Base-by-base conservation (phyloP, 208 protist genomes). In the Trypanosomatidae sp. region DNA sequence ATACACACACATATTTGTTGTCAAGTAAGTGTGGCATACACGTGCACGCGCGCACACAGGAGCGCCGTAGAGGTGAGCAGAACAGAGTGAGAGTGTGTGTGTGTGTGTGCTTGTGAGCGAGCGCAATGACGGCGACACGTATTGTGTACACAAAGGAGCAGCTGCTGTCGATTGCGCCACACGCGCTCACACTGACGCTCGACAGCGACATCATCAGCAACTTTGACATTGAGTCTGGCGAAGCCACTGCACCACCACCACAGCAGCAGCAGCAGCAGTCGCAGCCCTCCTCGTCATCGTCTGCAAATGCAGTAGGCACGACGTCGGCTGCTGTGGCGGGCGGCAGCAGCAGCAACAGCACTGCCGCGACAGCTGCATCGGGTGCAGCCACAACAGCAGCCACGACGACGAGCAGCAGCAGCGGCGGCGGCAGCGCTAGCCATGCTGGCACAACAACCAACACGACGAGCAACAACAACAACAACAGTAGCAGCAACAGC, bases 201-300 rank as follows among this genome's bases (percentile, higher is more conserved):
- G 56, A 59, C 11, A 43, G 38, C 4, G 75, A 56, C 13, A 54
- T 58, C 15, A 27, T 63, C 27, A 52, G 70, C 23, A 79, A 78
- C 57, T 90, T 90, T 25, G 57, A 73, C 16, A 53, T 86, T 6
- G n/a, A n/a, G n/a, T n/a, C n/a, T n/a, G n/a, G n/a, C n/a, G n/a
- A n/a, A n/a, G n/a, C n/a, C n/a, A n/a, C n/a, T n/a, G n/a, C n/a
- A n/a, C n/a, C n/a, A n/a, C n/a, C n/a, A n/a, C n/a, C n/a, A n/a
- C n/a, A n/a, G n/a, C 85, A 85, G 27, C 71, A 90, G 33, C 49
- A 65, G 10, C 55, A 46, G 2, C 70, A 82, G 15, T 45, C 61
- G 3, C 19, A 39, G 3, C 47, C 57, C 6, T 43, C 3, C 50
- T 11, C 45, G 43, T 16, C 23, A 33, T 27, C 42, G 21, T 52